Percentiles rank a stretch among this genome's conserved stretches.
Evolutionary conservation across 805 yeast species (phyloP).

Genomic region (Saccharomycopsis capsularis): DNA sequence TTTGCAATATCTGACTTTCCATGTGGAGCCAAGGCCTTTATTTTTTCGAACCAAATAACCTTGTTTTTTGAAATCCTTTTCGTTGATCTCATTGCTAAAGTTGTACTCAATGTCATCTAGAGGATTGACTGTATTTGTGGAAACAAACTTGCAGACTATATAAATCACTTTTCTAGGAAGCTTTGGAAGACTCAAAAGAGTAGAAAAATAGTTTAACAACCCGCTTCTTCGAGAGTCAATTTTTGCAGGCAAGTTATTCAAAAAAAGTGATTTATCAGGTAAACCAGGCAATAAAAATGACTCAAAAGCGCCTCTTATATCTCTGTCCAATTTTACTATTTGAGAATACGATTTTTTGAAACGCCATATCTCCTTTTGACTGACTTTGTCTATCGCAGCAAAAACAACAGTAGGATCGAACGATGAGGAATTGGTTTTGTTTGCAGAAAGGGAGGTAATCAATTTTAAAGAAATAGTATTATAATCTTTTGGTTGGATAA

Average conservation of each 20-base stretch:
- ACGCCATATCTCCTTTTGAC: conserved; percentile 66
- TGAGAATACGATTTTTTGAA: conserved; percentile 58
- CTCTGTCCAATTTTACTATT: conserved; percentile 53
- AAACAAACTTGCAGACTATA: conserved; percentile 55
- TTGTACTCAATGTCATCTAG: conserved; percentile 42
- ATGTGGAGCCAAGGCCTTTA: conserved; percentile 53
- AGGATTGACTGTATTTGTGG: conserved; percentile 59
- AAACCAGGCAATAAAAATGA: conserved; percentile 44
- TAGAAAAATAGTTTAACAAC: conserved; percentile 52
- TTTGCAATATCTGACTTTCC: conserved; percentile 68
- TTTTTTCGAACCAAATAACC: conserved; percentile 60
- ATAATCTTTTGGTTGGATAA: conserved; percentile 54
- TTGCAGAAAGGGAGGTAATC: conserved; percentile 39
- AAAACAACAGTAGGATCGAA: conserved; percentile 59
- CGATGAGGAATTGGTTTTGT: conserved; percentile 34
- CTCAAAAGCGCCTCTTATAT: conserved; percentile 45
- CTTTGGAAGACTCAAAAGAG: conserved; percentile 46
- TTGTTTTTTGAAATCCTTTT: conserved; percentile 47
- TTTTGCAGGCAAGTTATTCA: conserved; percentile 52
- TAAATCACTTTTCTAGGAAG: conserved; percentile 47
- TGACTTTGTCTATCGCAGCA: conserved; percentile 53
- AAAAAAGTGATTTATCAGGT: conserved; percentile 58
- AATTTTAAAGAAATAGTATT: conserved; percentile 43
- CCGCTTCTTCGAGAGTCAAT: conserved; percentile 53
- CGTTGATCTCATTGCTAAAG: conserved; percentile 24